Base-by-base conservation (phyloP, 225 moss, liverwort and hornwort genomes). In the Polytrichum commune region DNA sequence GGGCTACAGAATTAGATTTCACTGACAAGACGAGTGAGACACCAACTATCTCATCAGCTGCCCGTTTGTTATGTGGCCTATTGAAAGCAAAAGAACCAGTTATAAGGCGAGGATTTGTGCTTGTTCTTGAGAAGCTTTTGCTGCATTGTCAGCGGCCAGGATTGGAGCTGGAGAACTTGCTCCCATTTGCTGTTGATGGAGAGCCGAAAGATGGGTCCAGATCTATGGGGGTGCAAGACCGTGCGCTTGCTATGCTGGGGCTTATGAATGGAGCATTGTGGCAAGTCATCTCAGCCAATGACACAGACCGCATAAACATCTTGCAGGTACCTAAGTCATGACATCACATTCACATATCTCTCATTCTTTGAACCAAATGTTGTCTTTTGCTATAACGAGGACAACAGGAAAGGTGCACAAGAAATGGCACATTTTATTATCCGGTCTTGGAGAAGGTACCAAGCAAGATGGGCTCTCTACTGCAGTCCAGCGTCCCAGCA, bases 231-330 rank as follows among this genome's bases (percentile, higher is more conserved):
- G 83, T 95, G 46, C 92, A 98, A 74, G 98, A 93, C 58, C 98
- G 95, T 63, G 92, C 98, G 4, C 84, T 95, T 72, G 98, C 98
- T 60, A 91, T 98, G 95, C 72, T 95, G 68, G 95, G 87, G 56
- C 86, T 98, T n/a, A 98, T 98, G 92, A 98, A 95, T 84, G 95
- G 95, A 27, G 95, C 95, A 64, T 72, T 98, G 66, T 98, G 98
- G 98, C 93, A 95, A 80, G 95, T 91, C 24, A 98, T 98, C 61
- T 98, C 98, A 29, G 95, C 95, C 60, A 98, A 93, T 77, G 98
- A 98, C 68, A 98, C 94, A 26, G 95, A 98, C 33, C 90, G 95
- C 77, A 86, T 95, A 53, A 98, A 98, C 72, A 90, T 98, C 61
- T 71, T 98, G 70, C 92, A 94, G 91, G 97, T 91, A 79, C 22